Conservation (phyloP, 164 flowering plant species). For the Santalum album region DNA sequence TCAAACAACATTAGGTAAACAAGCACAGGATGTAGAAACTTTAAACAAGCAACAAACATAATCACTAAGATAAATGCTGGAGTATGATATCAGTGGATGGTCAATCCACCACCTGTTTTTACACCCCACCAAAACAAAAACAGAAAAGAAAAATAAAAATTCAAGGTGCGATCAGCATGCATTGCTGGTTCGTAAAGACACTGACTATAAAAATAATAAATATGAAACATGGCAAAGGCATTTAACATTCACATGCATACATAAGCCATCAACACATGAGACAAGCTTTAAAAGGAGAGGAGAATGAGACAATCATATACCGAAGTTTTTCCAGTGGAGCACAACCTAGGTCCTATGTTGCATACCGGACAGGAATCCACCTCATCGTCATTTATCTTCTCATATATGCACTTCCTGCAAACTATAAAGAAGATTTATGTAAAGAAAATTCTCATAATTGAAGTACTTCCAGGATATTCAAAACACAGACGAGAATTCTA, state of each 20-base stretch:
- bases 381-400: constrained; percentile 23
- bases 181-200: too few species aligned
- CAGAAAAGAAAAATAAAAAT: too few species aligned
- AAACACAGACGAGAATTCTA: background rate
- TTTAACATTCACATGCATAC: too few species aligned
- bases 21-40: background rate
- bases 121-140: too few species aligned
- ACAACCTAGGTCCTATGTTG: constrained; percentile 20
- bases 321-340: constrained; percentile 37
- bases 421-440: constrained; percentile 10
- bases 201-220: too few species aligned
- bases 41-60: background rate
- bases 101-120: background rate
- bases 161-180: too few species aligned
- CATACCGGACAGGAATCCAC: constrained; percentile 31
- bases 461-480: background rate
- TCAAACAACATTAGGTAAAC: background rate
- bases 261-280: background rate
- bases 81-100: background rate
- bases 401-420: constrained; percentile 37
- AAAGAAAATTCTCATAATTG: background rate
- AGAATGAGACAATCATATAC: constrained; percentile 14
- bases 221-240: too few species aligned
- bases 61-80: background rate
- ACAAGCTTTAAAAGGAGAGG: background rate